A percentile compares a stretch with the other conserved stretches of the same genome.
Evolutionary conservation across 805 yeast species (phyloP).

Genomic region (Cyberlindnera maritima): DNA sequence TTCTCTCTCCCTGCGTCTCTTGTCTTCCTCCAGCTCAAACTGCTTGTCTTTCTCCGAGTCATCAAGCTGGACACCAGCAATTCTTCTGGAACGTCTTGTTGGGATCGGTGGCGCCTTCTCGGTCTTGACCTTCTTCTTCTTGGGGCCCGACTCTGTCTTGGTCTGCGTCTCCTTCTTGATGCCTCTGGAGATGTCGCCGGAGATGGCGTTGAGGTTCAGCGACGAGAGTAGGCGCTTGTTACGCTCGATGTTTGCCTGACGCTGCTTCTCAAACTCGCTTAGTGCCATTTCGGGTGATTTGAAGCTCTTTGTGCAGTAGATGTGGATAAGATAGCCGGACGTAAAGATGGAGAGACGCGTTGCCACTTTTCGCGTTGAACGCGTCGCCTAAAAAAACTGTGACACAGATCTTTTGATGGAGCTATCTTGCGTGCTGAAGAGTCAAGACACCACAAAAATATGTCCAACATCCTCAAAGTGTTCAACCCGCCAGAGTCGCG

Average conservation of each 20-base stretch:
- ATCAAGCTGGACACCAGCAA: slow-evolving; percentile 69
- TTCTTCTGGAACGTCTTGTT: slow-evolving; percentile 70
- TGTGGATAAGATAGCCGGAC: not conserved
- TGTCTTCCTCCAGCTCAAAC: slow-evolving; percentile 24
- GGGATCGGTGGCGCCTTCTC: slow-evolving; percentile 39
- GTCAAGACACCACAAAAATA: not conserved
- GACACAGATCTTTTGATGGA: too few species aligned
- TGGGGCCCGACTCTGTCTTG: slow-evolving; percentile 15
- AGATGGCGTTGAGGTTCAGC: slow-evolving; percentile 61
- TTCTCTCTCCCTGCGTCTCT: slow-evolving; percentile 34
- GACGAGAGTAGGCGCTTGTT: slow-evolving; percentile 73
- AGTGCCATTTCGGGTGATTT: slow-evolving; percentile 23
- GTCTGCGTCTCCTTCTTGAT: slow-evolving; percentile 31
- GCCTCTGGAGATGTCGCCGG: slow-evolving; percentile 51
- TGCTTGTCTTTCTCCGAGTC: slow-evolving; percentile 33
- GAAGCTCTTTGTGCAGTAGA: too few species aligned
- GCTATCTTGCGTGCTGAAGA: too few species aligned
- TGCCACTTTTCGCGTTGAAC: not conserved
- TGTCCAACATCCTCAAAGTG: slow-evolving; percentile 28
- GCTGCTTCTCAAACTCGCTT: slow-evolving; percentile 66
- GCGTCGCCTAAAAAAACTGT: not conserved
- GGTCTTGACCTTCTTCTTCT: slow-evolving; percentile 22
- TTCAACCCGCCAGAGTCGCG: slow-evolving; percentile 28
- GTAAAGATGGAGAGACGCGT: not conserved
- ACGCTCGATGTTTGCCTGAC: slow-evolving; percentile 78